A percentile compares a stretch with the other conserved stretches of the same genome.
Evolutionary conservation across 2,329 filamentous ascomycete genomes (phyloP).

Genomic region (Penicillium frequentans): DNA sequence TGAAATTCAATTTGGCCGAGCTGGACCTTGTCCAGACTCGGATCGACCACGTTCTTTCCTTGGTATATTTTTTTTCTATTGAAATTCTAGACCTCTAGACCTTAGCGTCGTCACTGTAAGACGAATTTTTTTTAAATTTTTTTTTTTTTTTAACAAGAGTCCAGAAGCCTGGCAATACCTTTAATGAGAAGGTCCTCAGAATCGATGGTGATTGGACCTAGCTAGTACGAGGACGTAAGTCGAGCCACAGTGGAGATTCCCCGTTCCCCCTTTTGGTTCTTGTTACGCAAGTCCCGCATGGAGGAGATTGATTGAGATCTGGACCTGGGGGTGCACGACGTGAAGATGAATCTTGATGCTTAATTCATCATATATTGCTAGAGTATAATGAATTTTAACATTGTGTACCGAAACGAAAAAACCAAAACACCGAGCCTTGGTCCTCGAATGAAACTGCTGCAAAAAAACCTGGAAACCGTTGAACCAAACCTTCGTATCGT

Average conservation of each 20-base stretch:
- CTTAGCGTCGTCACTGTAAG: neutral
- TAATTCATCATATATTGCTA: neutral
- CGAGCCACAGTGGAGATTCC: neutral
- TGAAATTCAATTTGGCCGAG: neutral
- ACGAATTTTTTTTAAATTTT: no score
- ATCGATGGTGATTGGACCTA: neutral
- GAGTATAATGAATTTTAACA: neutral
- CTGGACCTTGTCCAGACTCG: neutral
- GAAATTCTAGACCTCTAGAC: neutral
- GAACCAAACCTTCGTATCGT: neutral
- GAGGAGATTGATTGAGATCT: neutral
- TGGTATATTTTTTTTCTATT: no score
- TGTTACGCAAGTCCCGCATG: neutral
- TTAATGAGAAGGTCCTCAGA: neutral
- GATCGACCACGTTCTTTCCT: neutral
- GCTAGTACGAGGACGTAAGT: neutral
- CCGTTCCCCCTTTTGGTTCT: neutral
- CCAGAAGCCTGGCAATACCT: neutral
- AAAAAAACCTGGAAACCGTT: constrained; percentile 4
- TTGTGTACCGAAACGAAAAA: neutral
- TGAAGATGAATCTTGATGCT: neutral
- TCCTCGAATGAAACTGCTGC: neutral
- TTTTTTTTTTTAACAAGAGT: no score
- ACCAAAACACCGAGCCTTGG: neutral
- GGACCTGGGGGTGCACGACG: neutral